Evolutionary conservation across 306 rosid genomes (phyloP).

Genomic region (Trifolium fragiferum): DNA sequence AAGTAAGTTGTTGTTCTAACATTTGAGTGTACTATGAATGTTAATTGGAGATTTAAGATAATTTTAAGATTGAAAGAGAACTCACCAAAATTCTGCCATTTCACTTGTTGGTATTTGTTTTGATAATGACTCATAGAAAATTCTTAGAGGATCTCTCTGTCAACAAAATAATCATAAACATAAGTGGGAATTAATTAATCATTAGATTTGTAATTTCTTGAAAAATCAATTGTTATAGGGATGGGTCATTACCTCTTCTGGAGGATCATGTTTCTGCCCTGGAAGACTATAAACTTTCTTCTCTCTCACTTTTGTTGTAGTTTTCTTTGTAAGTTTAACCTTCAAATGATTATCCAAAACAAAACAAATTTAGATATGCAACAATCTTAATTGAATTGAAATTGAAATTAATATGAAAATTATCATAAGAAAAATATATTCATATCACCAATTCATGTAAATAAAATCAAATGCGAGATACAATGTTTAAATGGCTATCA

Average conservation of each 20-base stretch:
- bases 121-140: conserved; percentile 86
- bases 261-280: conserved; percentile 91
- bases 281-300: conserved; percentile 76
- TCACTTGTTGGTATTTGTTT: conserved; percentile 88
- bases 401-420: too few relatives aligned
- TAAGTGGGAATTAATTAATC: conserved; percentile 24
- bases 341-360: conserved; percentile 48
- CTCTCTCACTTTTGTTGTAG: conserved; percentile 62
- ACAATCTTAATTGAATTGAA: conserved; percentile 15
- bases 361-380: conserved; percentile 11
- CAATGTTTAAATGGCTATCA: neutral
- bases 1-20: too few relatives aligned
- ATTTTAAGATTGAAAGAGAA: conserved; percentile 11
- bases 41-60: neutral
- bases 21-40: too few relatives aligned
- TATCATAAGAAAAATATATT: neutral
- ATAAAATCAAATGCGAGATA: conserved; percentile 17
- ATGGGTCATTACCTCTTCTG: conserved; percentile 80
- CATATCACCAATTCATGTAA: neutral
- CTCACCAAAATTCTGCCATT: conserved; percentile 93
- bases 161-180: conserved; percentile 40
- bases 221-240: conserved; percentile 24
- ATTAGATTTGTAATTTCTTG: conserved; percentile 16
- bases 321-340: conserved; percentile 60
- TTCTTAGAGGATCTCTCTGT: conserved; percentile 94